Evolutionary conservation across 306 rosid genomes (phyloP).

Genomic region (Parietaria judaica): DNA sequence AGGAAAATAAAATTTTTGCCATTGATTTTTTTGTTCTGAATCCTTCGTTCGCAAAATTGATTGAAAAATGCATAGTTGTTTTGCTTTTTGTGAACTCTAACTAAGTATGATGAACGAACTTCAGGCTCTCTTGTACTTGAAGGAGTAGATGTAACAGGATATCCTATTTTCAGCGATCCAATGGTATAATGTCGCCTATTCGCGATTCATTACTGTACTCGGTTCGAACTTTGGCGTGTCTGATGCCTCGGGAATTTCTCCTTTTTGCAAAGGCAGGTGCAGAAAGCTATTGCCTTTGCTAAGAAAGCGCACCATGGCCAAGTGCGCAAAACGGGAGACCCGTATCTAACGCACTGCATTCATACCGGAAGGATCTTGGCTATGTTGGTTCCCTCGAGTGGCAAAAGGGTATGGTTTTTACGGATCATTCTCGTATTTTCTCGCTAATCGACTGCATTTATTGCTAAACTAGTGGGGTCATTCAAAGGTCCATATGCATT

Average conservation of each 20-base stretch:
- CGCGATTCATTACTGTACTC: neutral
- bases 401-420: slow-evolving; percentile 49
- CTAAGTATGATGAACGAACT: neutral
- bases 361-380: slow-evolving; percentile 93
- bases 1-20: neutral
- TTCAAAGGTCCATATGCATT: no score
- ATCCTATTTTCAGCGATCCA: slow-evolving; percentile 59
- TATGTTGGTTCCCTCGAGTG: slow-evolving; percentile 79
- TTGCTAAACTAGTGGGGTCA: neutral
- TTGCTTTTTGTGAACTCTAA: neutral
- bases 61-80: neutral
- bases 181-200: slow-evolving; percentile 48
- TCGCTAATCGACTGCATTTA: neutral
- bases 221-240: slow-evolving; percentile 3
- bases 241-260: slow-evolving; percentile 34
- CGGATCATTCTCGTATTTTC: neutral
- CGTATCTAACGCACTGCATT: slow-evolving; percentile 81
- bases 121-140: slow-evolving; percentile 71
- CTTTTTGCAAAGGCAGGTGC: slow-evolving; percentile 90
- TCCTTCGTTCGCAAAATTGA: neutral
- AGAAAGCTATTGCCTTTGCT: slow-evolving; percentile 83
- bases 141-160: slow-evolving; percentile 91
- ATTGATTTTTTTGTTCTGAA: neutral
- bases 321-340: slow-evolving; percentile 83
- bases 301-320: slow-evolving; percentile 89